Evolutionary conservation across 805 yeast species (phyloP).

Genomic region (Yamadazyma nakazawae): DNA sequence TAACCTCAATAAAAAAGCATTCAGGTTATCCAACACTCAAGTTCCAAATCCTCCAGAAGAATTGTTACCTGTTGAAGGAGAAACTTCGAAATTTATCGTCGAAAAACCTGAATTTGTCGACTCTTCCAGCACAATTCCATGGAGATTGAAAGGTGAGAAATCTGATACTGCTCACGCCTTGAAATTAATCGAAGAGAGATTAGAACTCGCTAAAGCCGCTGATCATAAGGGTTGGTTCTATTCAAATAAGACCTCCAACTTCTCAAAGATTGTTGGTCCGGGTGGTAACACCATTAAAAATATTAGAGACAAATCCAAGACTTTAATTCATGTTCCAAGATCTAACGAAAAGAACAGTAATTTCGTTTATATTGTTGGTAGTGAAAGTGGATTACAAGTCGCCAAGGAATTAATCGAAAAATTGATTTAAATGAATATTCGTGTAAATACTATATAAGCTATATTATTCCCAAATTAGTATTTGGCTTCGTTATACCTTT

Average conservation of each 20-base stretch:
- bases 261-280: slow-evolving; percentile 71
- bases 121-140: slow-evolving; percentile 45
- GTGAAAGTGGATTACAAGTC: slow-evolving; percentile 45
- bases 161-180: slow-evolving; percentile 52
- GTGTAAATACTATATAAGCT: background rate
- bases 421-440: background rate
- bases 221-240: slow-evolving; percentile 60
- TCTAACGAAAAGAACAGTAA: slow-evolving; percentile 48
- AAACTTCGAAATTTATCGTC: slow-evolving; percentile 44
- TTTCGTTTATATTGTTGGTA: slow-evolving; percentile 59
- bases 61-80: slow-evolving; percentile 41
- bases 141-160: slow-evolving; percentile 62
- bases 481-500: slow-evolving; percentile 36
- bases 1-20: slow-evolving; percentile 46
- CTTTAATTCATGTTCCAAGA: slow-evolving; percentile 64
- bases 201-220: slow-evolving; percentile 46
- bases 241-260: slow-evolving; percentile 48
- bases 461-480: slow-evolving; percentile 1
- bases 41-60: slow-evolving; percentile 47
- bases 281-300: slow-evolving; percentile 65
- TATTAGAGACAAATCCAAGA: slow-evolving; percentile 56
- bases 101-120: slow-evolving; percentile 21
- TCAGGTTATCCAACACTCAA: slow-evolving; percentile 42
- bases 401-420: slow-evolving; percentile 26
- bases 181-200: slow-evolving; percentile 45